Evolutionary conservation across 805 yeast species (phyloP).

Genomic region (Hemisphaericaspora nanyangensis): DNA sequence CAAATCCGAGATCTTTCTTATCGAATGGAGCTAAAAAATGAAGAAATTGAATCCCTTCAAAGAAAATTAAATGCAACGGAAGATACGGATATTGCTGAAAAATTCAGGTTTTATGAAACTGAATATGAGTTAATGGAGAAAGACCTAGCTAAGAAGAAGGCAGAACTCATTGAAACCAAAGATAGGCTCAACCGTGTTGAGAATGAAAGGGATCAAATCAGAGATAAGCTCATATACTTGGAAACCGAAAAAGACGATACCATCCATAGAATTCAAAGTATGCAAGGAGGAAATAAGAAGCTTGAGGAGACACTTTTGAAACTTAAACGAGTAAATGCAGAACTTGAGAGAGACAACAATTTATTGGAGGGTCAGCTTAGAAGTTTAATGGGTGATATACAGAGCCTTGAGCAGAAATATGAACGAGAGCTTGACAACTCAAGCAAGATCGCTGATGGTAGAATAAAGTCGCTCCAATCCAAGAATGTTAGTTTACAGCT

Average conservation of each 20-base stretch:
- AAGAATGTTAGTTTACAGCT: background rate
- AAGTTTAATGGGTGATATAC: too few species aligned
- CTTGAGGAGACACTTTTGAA: background rate
- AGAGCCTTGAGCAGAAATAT: too few species aligned
- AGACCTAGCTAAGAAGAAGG: background rate
- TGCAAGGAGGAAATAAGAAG: background rate
- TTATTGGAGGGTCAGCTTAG: too few species aligned
- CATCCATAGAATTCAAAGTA: background rate
- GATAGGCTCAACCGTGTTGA: background rate
- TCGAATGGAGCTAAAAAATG: background rate
- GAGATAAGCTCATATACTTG: background rate
- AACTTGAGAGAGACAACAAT: background rate
- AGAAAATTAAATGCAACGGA: background rate
- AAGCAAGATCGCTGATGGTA: too few species aligned
- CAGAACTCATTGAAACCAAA: background rate
- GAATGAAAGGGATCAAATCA: background rate
- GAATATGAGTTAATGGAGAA: constrained; percentile 6
- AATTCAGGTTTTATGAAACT: constrained; percentile 6
- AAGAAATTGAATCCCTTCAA: background rate
- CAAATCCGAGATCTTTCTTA: background rate
- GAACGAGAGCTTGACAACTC: too few species aligned
- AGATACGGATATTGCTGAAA: background rate
- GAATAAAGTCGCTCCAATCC: background rate
- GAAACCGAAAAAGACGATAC: background rate
- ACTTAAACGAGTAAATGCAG: background rate